Evolutionary conservation across 805 yeast genomes (phyloP).

Genomic region (Sporopachydermia lactativora): DNA sequence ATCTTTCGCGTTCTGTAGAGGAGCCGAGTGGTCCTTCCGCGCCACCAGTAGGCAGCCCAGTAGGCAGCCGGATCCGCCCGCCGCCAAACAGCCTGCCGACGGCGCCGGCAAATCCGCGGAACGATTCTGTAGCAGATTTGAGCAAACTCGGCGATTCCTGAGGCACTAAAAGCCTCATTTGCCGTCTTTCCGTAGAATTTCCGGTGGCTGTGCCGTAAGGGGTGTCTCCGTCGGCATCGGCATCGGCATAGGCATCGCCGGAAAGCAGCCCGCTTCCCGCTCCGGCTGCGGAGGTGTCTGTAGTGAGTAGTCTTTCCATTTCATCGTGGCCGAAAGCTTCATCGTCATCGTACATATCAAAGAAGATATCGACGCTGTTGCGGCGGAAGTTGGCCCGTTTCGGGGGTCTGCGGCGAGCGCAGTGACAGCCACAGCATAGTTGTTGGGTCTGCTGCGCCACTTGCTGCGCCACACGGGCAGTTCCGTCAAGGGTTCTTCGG

Average conservation of each 20-base stretch:
- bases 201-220: conserved; percentile 5
- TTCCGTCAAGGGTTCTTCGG: too few species aligned
- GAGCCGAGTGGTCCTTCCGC: too few species aligned
- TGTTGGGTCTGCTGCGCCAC: neutral
- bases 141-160: neutral
- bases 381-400: conserved; percentile 8
- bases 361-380: conserved; percentile 12
- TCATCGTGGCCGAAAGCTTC: conserved; percentile 14
- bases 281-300: conserved; percentile 7
- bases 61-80: neutral
- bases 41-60: neutral
- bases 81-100: neutral
- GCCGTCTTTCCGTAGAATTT: neutral
- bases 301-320: conserved; percentile 11
- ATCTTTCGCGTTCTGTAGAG: neutral
- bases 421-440: conserved; percentile 3
- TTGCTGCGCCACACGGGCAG: conserved; percentile 4
- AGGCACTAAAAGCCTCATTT: neutral
- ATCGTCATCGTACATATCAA: conserved; percentile 16
- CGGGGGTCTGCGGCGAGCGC: conserved; percentile 5
- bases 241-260: too few species aligned
- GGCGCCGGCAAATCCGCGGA: neutral
- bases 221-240: conserved; percentile 5
- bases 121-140: neutral
- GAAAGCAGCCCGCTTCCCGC: neutral